Percentiles rank a stretch among this genome's conserved stretches.
These are phyloP conservation scores for Trypanosoma lewisi DNA, from an alignment of 208 protist species.

Conservation along the genomic window DNA sequence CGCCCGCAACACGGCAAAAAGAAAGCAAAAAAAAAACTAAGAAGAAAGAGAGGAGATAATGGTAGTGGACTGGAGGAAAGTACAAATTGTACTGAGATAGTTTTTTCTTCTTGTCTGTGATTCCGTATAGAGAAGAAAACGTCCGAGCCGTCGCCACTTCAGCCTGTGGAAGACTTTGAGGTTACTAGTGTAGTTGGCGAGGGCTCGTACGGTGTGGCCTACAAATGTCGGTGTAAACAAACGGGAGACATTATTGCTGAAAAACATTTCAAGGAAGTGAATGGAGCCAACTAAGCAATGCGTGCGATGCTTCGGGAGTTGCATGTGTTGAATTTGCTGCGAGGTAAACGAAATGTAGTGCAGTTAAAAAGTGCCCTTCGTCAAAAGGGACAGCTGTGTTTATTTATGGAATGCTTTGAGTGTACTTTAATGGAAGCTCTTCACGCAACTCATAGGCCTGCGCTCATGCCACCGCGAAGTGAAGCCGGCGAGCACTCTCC, in stretches of 20 bases:
- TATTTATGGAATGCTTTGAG: slow-evolving; percentile 94
- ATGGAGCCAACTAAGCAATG: slow-evolving; percentile 83
- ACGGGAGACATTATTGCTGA: slow-evolving; percentile 88
- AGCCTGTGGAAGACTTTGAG: slow-evolving; percentile 73
- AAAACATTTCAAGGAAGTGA: slow-evolving; percentile 94
- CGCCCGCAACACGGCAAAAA: no score
- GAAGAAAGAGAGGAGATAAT: not conserved
- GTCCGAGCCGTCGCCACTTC: not conserved
- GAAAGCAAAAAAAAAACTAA: not conserved
- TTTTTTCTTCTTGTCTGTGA: slow-evolving; percentile 16
- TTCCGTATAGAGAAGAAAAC: slow-evolving; percentile 1
- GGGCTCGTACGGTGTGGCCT: slow-evolving; percentile 93
- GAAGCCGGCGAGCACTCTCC: slow-evolving; percentile 92
- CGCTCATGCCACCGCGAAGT: slow-evolving; percentile 90
- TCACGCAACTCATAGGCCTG: slow-evolving; percentile 87
- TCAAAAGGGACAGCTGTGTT: slow-evolving; percentile 82
- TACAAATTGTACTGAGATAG: no score
- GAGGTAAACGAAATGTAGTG: slow-evolving; percentile 89
- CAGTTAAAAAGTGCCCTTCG: slow-evolving; percentile 87
- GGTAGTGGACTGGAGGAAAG: not conserved
- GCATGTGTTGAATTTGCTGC: slow-evolving; percentile 86
- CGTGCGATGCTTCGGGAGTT: slow-evolving; percentile 92
- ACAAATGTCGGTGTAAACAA: slow-evolving; percentile 85
- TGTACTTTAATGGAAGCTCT: slow-evolving; percentile 90
- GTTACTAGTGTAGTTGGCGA: slow-evolving; percentile 83